These are phyloP conservation scores for Coprinellus aureogranulatus DNA, from an alignment of 768 basidiomycete genomes.

Conservation along the genomic window DNA sequence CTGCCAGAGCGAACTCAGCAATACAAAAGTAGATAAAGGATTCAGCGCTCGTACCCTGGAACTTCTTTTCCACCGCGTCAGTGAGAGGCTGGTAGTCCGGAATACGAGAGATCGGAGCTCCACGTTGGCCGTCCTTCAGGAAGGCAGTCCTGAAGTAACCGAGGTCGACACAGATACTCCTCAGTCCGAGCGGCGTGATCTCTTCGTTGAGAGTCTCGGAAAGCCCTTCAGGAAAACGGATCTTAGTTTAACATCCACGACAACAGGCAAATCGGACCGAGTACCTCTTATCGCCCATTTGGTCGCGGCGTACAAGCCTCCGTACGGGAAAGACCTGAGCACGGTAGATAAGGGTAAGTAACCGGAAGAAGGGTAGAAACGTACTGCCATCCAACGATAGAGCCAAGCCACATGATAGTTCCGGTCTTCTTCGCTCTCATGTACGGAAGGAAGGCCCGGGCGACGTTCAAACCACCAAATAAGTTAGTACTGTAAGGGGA, in stretches of 20 bases:
- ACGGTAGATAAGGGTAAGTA: background rate
- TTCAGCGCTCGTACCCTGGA: slow-evolving; percentile 2
- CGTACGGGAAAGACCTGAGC: slow-evolving; percentile 17
- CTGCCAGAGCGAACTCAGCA: slow-evolving; percentile 12
- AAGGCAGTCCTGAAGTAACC: slow-evolving; percentile 39
- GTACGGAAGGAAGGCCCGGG: slow-evolving; percentile 45
- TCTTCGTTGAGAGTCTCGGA: slow-evolving; percentile 32
- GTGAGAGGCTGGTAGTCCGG: slow-evolving; percentile 29
- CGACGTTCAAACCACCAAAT: slow-evolving; percentile 42
- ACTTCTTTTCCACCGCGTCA: slow-evolving; percentile 17
- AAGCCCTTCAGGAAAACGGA: slow-evolving; percentile 20
- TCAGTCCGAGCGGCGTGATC: slow-evolving; percentile 36
- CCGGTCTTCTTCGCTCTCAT: slow-evolving; percentile 43
- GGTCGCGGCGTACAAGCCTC: slow-evolving; percentile 36
- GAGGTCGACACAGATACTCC: slow-evolving; percentile 36
- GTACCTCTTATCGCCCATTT: slow-evolving; percentile 38
- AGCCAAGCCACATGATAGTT: slow-evolving; percentile 43
- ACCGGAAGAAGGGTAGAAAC: slow-evolving; percentile 4
- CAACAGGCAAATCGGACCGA: background rate
- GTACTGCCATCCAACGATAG: slow-evolving; percentile 37
- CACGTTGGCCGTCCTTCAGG: slow-evolving; percentile 25
- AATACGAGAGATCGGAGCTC: slow-evolving; percentile 27
- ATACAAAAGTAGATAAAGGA: background rate
- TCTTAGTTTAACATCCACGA: background rate
- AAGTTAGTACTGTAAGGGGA: slow-evolving; percentile 31